Base-by-base conservation (phyloP, 805 yeast species). In the Yarrowia bubula region DNA sequence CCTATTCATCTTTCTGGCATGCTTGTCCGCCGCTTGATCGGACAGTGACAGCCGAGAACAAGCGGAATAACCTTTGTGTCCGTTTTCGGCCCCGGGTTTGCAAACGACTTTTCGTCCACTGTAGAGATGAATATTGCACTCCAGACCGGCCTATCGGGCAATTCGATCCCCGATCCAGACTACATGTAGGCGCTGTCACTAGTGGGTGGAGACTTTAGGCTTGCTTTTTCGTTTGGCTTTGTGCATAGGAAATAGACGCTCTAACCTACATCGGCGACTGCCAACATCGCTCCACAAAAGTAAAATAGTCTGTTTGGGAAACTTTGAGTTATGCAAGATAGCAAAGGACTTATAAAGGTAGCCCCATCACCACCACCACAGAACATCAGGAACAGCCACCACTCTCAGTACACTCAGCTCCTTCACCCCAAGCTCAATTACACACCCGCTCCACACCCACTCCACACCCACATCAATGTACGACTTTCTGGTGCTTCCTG, bases 261-360 rank as follows among this genome's bases (percentile, higher is more conserved):
- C 28, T 3, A 32, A 32, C 39, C 51, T 46, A 46, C 50, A n/a
- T 33, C 17, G 33, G 35, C 22, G 48, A 44, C n/a, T 31, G 15
- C 22, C 46, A 55, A 55, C 61, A 55, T 55, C 61, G 61, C 61
- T 55, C 60, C 60, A 41, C 61, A 55, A 55, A 55, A 37, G 43
- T 22, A 37, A 37, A 51, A 38, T 51, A 51, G 58, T 51, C 43
- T 41, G 47, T 41, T 41, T 55, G 61, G 46, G 47, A 55, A 55
- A 55, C 47, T 41, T 39, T 55, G 42, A 32, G 37, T 39, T 39
- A 53, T 53, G 60, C 60, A 55, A 55, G 61, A 55, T 55, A 55
- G 47, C 31, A n/a, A 31, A 31, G 46, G 38, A 31, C 28, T 55
- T 55, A 55, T 55, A 55, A 55, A 55, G 47, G 46, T 38, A 39